Percentiles rank a stretch among this genome's conserved stretches.
These are phyloP conservation scores for Shiraia sp. DNA, from an alignment of 2,329 filamentous ascomycete genomes.

Conservation along the genomic window DNA sequence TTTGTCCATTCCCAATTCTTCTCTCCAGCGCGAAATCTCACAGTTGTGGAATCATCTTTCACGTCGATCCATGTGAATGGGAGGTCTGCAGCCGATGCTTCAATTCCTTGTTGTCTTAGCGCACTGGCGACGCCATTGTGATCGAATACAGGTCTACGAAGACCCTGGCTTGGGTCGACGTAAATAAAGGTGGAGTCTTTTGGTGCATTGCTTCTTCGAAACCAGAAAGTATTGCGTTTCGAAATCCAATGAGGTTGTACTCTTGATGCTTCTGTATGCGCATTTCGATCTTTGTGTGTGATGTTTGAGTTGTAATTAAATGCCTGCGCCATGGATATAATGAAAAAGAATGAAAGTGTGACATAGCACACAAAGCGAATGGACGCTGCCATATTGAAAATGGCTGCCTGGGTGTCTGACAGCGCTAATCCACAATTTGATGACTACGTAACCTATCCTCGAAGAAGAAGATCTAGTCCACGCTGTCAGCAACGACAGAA, in stretches of 20 bases:
- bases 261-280: too few relatives aligned
- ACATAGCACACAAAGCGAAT: too few relatives aligned
- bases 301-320: too few relatives aligned
- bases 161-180: constrained; percentile 11
- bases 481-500: too few relatives aligned
- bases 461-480: too few relatives aligned
- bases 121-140: constrained; percentile 15
- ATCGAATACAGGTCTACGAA: constrained; percentile 17
- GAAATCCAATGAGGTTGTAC: not conserved
- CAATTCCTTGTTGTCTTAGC: constrained; percentile 10
- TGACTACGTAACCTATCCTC: too few relatives aligned
- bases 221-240: constrained; percentile 12
- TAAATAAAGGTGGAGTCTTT: constrained; percentile 7
- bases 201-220: not conserved
- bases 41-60: constrained; percentile 4
- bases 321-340: too few relatives aligned
- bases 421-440: too few relatives aligned
- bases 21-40: constrained; percentile 18
- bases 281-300: too few relatives aligned
- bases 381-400: too few relatives aligned
- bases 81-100: constrained; percentile 13
- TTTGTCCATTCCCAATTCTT: constrained; percentile 17
- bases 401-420: too few relatives aligned
- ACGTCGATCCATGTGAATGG: constrained; percentile 18
- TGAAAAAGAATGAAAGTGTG: too few relatives aligned